Base-by-base conservation (phyloP, 2,329 filamentous ascomycete species). In the Rutstroemia sp. region DNA sequence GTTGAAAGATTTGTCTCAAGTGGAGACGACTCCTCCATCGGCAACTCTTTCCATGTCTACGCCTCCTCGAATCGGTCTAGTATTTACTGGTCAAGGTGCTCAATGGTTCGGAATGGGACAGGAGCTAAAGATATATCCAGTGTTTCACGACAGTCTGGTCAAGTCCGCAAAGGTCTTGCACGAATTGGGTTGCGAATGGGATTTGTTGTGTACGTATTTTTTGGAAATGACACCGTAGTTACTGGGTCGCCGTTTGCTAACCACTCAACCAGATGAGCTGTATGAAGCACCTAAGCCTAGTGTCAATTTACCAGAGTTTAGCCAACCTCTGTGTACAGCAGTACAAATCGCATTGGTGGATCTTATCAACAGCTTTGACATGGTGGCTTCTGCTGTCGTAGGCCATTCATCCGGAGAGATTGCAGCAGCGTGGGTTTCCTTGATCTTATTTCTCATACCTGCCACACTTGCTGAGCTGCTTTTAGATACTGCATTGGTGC, bases 401-500 rank as follows among this genome's bases (percentile, higher is more conserved):
- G 49, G 49, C 12, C 38, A 51, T 18, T 44, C 38, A 3, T 41
- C 21, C 8, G 49, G 38, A 30, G 49, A 51, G 42, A 51, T 51
- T 27, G 49, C 49, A 19, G 38, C 49, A n/a, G 38, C 49, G 21
- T 51, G 30, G 16, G 44, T 25, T 16, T 27, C 7, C 19, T 16
- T 16, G 12, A 27, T 27, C 2, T 6, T 5, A 47, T 47, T 16
- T 30, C 5, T 14, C 19, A 30, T n/a, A 16, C 19, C 16, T 12
- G 10, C 12, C 7, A 25, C 44, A 0, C 1, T n/a, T 47, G 4
- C 44, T 25, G 9, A 46, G 12, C 42, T 27, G 21, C 18, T 12
- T 12, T n/a, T 47, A 56, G 46, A n/a, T 56, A 58, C 25, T 44
- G 8, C 0, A 63, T 70, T 1, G 71, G 70, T 2, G 64, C 65